A percentile compares a stretch with the other conserved stretches of the same genome.
Evolutionary conservation across 306 rosid genomes (phyloP).

Genomic region (Acacia melanoxylon): DNA sequence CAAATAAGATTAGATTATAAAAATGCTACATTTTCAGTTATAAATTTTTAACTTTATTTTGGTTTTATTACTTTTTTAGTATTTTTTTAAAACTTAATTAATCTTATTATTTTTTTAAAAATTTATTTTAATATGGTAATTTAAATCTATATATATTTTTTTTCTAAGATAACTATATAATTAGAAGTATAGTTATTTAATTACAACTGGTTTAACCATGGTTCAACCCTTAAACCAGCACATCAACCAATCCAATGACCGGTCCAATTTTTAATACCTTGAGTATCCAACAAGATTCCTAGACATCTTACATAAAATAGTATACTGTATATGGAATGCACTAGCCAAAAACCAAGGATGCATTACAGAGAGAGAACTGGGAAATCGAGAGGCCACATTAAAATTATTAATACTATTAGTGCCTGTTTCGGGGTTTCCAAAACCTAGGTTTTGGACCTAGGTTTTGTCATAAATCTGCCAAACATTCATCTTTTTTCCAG

Average conservation of each 20-base stretch:
- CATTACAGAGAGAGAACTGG: neutral
- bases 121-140: neutral
- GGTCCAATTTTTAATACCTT: neutral
- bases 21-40: neutral
- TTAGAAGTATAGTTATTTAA: neutral
- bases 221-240: neutral
- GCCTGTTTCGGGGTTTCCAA: no score
- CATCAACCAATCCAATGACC: neutral
- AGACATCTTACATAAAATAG: slow-evolving; percentile 1
- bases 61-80: neutral
- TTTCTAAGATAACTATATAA: no score
- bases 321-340: neutral
- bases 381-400: neutral
- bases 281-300: neutral
- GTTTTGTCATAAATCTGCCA: no score
- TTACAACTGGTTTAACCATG: neutral
- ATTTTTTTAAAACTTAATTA: neutral
- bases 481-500: no score
- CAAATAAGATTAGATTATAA: neutral
- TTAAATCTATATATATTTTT: no score
- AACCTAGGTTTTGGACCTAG: no score
- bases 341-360: neutral
- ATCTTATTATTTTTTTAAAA: no score
- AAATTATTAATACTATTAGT: no score
- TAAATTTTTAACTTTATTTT: no score